These are phyloP conservation scores for Leccinum variicolor DNA, from an alignment of 768 basidiomycete genomes.

Conservation along the genomic window DNA sequence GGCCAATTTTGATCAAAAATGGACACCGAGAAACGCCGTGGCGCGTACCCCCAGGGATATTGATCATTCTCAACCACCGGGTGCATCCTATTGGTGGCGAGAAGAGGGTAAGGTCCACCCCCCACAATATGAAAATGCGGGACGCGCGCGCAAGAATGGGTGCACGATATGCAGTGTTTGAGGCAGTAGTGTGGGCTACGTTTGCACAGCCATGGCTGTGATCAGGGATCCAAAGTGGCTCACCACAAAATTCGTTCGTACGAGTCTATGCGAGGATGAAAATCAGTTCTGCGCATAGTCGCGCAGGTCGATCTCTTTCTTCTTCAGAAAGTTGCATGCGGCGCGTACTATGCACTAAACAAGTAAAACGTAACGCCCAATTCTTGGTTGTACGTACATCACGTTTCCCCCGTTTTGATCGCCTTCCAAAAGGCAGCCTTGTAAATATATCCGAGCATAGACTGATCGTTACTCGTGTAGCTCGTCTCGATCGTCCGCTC, in stretches of 20 bases:
- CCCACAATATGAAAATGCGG: not conserved
- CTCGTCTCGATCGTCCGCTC: slow-evolving; percentile 78
- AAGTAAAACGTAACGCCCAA: not conserved
- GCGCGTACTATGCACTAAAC: not conserved
- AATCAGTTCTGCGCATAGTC: too few relatives aligned
- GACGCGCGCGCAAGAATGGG: too few relatives aligned
- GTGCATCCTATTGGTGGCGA: not conserved
- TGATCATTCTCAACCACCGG: too few relatives aligned
- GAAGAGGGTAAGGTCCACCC: not conserved
- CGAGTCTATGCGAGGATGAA: too few relatives aligned
- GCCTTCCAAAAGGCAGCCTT: slow-evolving; percentile 85
- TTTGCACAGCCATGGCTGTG: not conserved
- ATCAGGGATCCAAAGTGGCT: not conserved
- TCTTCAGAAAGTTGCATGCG: not conserved
- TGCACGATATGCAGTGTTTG: too few relatives aligned
- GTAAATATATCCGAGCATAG: slow-evolving; percentile 85
- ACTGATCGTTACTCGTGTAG: slow-evolving; percentile 79
- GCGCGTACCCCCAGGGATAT: not conserved
- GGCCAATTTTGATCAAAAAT: too few relatives aligned
- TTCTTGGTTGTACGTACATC: not conserved
- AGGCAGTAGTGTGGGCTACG: not conserved
- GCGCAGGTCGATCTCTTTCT: too few relatives aligned
- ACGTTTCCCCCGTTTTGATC: slow-evolving; percentile 35
- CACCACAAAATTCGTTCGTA: too few relatives aligned
- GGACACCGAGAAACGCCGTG: not conserved